Base-by-base conservation (phyloP, 305 asterid genomes). In the Plantago coronopus region DNA sequence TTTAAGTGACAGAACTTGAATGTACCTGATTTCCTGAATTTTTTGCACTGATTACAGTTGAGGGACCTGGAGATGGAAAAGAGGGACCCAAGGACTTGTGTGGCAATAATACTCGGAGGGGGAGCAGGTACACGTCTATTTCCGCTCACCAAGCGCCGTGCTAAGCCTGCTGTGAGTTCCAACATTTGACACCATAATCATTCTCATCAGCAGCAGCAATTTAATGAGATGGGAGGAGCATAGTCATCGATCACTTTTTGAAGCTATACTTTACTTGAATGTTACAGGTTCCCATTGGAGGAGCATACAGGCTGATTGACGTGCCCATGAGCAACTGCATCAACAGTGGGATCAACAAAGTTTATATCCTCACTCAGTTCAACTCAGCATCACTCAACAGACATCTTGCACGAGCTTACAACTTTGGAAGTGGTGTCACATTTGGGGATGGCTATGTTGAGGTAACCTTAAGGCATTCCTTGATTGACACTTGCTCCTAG, bases 311-410 rank as follows among this genome's bases (percentile, higher is more conserved):
- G 77, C 80, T 91, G 22, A 91, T 91, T 16, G 98, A 86, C 45
- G 93, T 91, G 47, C 98, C 96, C 18, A 91, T 91, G 98, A 91
- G 98, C 76, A 91, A 91, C 80, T 91, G 96, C 75, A 91, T 91
- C 75, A 91, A 91, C 64, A 83, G 96, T 60, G 98, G 98, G 65
- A 70, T 91, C 84, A 88, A 88, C 76, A 91, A 91, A 70, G 91
- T 86, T 7, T 91, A 88, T 86, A 86, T 88, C 57, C 93, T 91
- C 51, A 91, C 98, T 66, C 96, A 91, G 77, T 91, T 81, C 79
- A 91, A 91, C 72, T 91, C 98, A 40, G 95, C 96, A 61, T 91
- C 98, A 25, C 98, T 91, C 71, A 91, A 91, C 77, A 74, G 98
- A 72, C 98, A 91, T 74, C 86, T 91, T 21, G 77, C 95, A 2